These are phyloP conservation scores for Agastache rugosa DNA, from an alignment of 257 asterid species.

Conservation along the genomic window DNA sequence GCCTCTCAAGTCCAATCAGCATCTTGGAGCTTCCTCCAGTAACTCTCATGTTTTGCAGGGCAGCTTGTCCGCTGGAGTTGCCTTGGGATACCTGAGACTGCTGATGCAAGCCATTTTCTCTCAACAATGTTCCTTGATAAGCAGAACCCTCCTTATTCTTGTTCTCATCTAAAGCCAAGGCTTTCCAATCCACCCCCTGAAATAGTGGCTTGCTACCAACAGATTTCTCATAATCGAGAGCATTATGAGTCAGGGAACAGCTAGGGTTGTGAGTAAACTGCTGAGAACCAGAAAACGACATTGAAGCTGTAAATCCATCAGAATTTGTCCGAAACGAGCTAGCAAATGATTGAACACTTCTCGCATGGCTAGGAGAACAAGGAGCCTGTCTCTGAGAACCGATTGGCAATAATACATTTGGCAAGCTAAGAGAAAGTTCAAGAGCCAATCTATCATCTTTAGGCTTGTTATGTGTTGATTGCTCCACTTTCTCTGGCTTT, in stretches of 20 bases:
- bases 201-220: conserved; percentile 90
- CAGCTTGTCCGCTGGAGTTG: conserved; percentile 61
- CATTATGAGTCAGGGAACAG: conserved; percentile 81
- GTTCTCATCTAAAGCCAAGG: conserved; percentile 73
- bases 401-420: conserved; percentile 83
- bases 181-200: conserved; percentile 98
- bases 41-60: conserved; percentile 44
- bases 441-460: conserved; percentile 87
- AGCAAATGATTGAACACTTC: conserved; percentile 83
- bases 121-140: conserved; percentile 53
- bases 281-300: conserved; percentile 96
- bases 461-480: conserved; percentile 49
- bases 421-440: conserved; percentile 97
- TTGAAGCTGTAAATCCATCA: conserved; percentile 89
- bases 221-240: conserved; percentile 84
- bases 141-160: conserved; percentile 64
- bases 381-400: conserved; percentile 70
- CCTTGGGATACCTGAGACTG: conserved; percentile 65
- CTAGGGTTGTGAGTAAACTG: conserved; percentile 96
- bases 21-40: conserved; percentile 63
- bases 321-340: conserved; percentile 85
- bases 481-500: conserved; percentile 65
- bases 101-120: conserved; percentile 58
- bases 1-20: conserved; percentile 62
- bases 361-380: conserved; percentile 86